phyloP scores from a whole-genome alignment of 192 early-diverging fungal species.

The Pecoramyces ruminantium region DNA sequence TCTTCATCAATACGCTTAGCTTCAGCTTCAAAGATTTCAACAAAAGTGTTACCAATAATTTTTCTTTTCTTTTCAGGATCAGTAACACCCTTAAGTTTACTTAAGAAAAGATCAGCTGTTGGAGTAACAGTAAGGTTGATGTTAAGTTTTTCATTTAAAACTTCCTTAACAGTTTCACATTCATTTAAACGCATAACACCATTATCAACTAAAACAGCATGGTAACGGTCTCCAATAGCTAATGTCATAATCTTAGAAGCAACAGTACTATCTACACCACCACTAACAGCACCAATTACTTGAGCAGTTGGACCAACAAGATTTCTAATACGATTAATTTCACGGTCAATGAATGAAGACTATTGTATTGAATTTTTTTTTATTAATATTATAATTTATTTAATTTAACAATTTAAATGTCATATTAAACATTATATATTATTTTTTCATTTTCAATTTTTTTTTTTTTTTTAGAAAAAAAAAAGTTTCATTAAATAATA shows the following conservation, averaged over 20 bases:
- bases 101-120: conserved; percentile 67
- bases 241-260: conserved; percentile 91
- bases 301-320: conserved; percentile 81
- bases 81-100: conserved; percentile 71
- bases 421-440: no score
- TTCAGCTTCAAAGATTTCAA: conserved; percentile 93
- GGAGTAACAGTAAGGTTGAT: conserved; percentile 92
- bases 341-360: conserved; percentile 84
- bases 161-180: conserved; percentile 68
- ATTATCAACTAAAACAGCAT: conserved; percentile 94
- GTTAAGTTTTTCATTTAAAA: conserved; percentile 71
- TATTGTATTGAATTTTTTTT: no score
- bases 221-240: conserved; percentile 89
- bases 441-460: no score
- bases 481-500: no score
- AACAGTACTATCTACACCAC: conserved; percentile 92
- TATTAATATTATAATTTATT: no score
- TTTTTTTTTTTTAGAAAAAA: no score
- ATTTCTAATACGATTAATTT: conserved; percentile 78
- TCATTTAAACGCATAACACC: conserved; percentile 98
- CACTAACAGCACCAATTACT: conserved; percentile 92
- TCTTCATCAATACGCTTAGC: conserved; percentile 70
- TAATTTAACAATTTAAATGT: no score
- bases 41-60: conserved; percentile 97
- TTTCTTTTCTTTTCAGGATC: conserved; percentile 97